Evolutionary conservation across 176 grass and related monocot species (phyloP).

Genomic region (Tuctoria greenei): DNA sequence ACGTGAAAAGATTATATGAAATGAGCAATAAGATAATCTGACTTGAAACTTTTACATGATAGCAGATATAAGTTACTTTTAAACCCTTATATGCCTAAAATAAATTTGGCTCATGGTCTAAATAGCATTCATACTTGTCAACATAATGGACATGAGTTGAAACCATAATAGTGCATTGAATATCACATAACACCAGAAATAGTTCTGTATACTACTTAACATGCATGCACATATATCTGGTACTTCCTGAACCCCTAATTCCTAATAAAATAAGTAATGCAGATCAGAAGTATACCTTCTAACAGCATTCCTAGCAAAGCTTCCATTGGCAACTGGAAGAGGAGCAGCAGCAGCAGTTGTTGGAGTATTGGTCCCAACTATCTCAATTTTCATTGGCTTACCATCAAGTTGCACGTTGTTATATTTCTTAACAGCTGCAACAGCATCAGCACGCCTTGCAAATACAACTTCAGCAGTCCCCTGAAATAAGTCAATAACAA

Average conservation of each 20-base stretch:
- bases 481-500: conserved; percentile 44
- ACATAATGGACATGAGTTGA: neutral
- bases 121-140: neutral
- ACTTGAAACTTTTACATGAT: neutral
- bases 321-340: conserved; percentile 47
- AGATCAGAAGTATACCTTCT: conserved; percentile 54
- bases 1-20: neutral
- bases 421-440: conserved; percentile 82
- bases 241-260: too few species aligned
- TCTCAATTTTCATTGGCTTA: conserved; percentile 95
- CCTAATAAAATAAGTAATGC: neutral
- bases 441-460: conserved; percentile 75
- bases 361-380: conserved; percentile 80
- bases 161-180: neutral
- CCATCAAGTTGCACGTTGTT: conserved; percentile 98
- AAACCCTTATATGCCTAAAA: neutral
- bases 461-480: conserved; percentile 94
- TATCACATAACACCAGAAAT: neutral
- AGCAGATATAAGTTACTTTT: neutral
- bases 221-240: neutral
- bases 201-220: neutral
- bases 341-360: conserved; percentile 43
- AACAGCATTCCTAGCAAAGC: conserved; percentile 34
- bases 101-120: too few species aligned
- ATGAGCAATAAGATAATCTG: neutral